Evolutionary conservation across 768 basidiomycete species (phyloP), one percentile per base, ranked within the genome.

Genomic region (Hypsizygus marmoreus): DNA sequence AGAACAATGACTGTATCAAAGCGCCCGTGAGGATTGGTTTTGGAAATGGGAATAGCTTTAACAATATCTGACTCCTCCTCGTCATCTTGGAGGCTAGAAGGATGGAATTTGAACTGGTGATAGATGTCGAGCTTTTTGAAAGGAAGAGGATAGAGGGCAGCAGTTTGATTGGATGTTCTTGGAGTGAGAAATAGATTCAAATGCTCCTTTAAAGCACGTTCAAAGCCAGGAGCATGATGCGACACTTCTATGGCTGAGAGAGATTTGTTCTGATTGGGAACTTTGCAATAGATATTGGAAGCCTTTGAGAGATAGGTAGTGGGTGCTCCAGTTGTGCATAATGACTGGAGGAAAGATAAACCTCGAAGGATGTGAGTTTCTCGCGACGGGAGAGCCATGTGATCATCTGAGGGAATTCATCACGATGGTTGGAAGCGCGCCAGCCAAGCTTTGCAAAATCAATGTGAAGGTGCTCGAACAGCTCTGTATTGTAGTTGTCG

Each of bases 391-490:
- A n/a, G n/a, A 74, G 55, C 67, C 67, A 71, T 1, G 26, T 14
- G 6, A 64, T 66, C 72, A 74, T 74, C 43, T 72, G 70, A 2
- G 43, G 16, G n/a, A 53, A 64, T 35, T 69, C 58, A 12, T 73
- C 66, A 22, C 60, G 61, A 11, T 49, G 50, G 49, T 71, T 74
- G 5, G 62, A 65, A 9, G 63, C n/a, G n/a, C n/a, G n/a, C n/a
- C n/a, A n/a, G n/a, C n/a, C n/a, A n/a, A n/a, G 54, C 47, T 76
- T 76, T 0, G 69, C 62, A 11, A 63, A 53, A 33, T 73, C 65
- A 36, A 74, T 75, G 45, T 76, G 72, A 0, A 71, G 58, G 0
- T 65, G 56, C 48, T 76, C 71, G 4, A 67, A 59, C 20, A 55
- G 53, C 43, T 74, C 61, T 0, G 70, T 74, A 43, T 71, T 67